Conservation (phyloP, 2,329 filamentous ascomycete genomes). For the Drechslerella dactyloides region DNA sequence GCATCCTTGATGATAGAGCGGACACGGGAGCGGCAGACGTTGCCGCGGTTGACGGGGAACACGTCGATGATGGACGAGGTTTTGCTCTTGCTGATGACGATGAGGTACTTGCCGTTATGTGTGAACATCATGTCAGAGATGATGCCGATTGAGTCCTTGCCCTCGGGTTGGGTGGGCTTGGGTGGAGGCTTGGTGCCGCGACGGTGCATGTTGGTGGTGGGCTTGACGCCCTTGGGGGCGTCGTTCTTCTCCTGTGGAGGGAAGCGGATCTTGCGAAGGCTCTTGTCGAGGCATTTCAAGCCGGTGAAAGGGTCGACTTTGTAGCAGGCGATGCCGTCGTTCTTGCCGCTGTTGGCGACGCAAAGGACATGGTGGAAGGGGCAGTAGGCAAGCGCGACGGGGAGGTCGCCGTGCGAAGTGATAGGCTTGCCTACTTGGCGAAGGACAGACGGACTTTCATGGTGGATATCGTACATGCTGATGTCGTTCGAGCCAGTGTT, state of each 20-base stretch:
- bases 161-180: not conserved
- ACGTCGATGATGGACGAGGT: slow-evolving; percentile 62
- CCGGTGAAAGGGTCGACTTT: slow-evolving; percentile 58
- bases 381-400: slow-evolving; percentile 63
- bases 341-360: slow-evolving; percentile 61
- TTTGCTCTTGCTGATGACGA: slow-evolving; percentile 68
- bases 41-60: slow-evolving; percentile 15
- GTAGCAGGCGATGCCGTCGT: slow-evolving; percentile 61
- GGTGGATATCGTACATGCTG: slow-evolving; percentile 62
- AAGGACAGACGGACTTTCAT: slow-evolving; percentile 60
- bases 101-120: slow-evolving; percentile 62
- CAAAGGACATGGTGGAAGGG: slow-evolving; percentile 59
- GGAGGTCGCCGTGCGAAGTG: slow-evolving; percentile 63
- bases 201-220: not conserved
- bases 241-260: slow-evolving; percentile 65
- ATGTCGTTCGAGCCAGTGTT: slow-evolving; percentile 65
- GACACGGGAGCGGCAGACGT: slow-evolving; percentile 15
- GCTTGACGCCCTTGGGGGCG: slow-evolving; percentile 61
- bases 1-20: slow-evolving; percentile 60
- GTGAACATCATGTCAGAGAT: slow-evolving; percentile 69
- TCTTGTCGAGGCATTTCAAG: slow-evolving; percentile 60
- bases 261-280: slow-evolving; percentile 56
- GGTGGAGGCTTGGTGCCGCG: not conserved
- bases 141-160: slow-evolving; percentile 64
- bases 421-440: slow-evolving; percentile 60